Percentiles rank a stretch among this genome's conserved stretches.
phyloP scores from a whole-genome alignment of 257 asterid genomes.

The Nicotiana otophora region DNA sequence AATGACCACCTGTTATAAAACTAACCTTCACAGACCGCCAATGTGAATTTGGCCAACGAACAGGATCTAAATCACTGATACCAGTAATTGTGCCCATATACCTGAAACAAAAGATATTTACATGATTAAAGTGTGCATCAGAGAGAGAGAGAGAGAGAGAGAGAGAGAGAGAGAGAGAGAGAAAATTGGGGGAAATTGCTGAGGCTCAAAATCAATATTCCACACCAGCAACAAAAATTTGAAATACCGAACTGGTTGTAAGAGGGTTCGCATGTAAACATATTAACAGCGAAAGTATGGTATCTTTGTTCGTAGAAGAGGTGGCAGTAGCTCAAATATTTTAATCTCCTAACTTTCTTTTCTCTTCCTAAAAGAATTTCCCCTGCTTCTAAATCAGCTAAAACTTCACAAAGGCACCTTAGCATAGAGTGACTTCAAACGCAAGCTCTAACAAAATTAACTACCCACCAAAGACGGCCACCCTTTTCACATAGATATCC shows the following conservation, averaged over 20 bases:
- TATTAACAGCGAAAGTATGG: neutral
- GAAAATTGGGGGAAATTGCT: neutral
- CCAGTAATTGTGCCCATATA: conserved; percentile 93
- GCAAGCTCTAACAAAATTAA: neutral
- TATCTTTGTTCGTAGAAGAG: neutral
- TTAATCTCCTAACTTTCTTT: neutral
- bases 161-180: neutral
- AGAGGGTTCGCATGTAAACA: neutral
- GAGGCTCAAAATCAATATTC: neutral
- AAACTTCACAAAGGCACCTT: neutral
- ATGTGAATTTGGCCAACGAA: conserved; percentile 90
- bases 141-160: neutral
- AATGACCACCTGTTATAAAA: neutral
- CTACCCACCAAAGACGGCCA: neutral
- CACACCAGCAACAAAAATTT: neutral
- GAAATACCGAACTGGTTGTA: neutral
- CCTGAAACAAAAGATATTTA: conserved; percentile 32
- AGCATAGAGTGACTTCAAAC: neutral
- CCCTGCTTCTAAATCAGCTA: conserved; percentile 2
- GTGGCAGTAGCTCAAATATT: neutral
- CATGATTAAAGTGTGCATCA: neutral
- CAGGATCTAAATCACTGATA: conserved; percentile 77
- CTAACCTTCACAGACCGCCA: conserved; percentile 92
- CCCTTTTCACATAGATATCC: neutral
- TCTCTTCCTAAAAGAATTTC: conserved; percentile 3